phyloP scores from a whole-genome alignment of 2,329 filamentous ascomycete genomes.

The Aspergillus flavus region DNA sequence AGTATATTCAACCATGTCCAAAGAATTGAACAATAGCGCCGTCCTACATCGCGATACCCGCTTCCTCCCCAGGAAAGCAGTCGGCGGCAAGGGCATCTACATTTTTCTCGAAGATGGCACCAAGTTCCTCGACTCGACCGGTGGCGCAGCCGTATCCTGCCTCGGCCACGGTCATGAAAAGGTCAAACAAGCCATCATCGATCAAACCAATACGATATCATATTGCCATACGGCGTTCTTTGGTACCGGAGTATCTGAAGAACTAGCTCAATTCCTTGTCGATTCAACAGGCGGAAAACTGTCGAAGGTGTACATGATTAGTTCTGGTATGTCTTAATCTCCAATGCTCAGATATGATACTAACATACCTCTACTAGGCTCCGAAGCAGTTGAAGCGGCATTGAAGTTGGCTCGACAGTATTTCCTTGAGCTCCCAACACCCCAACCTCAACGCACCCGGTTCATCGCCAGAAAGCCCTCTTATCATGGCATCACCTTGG shows the following conservation, averaged over 20 bases:
- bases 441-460: conserved; percentile 57
- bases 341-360: neutral
- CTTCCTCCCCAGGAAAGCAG: conserved; percentile 49
- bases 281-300: conserved; percentile 56
- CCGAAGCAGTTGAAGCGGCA: conserved; percentile 70
- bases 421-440: conserved; percentile 58
- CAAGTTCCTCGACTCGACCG: conserved; percentile 70
- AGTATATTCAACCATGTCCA: neutral
- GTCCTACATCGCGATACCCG: conserved; percentile 58
- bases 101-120: conserved; percentile 59
- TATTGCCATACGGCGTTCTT: conserved; percentile 66
- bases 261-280: conserved; percentile 54
- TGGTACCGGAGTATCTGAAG: conserved; percentile 55
- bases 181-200: conserved; percentile 61
- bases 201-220: conserved; percentile 61
- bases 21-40: conserved; percentile 23
- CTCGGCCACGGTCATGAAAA: conserved; percentile 68
- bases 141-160: conserved; percentile 72
- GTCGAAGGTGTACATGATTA: conserved; percentile 58
- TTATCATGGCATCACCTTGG: conserved; percentile 73
- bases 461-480: conserved; percentile 68
- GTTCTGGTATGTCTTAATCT: conserved; percentile 52
- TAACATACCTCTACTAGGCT: conserved; percentile 49
- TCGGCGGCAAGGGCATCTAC: conserved; percentile 54
- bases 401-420: conserved; percentile 70